These are phyloP conservation scores for Symbiodinium natans DNA, from an alignment of 73 alveolate genomes.

Conservation along the genomic window DNA sequence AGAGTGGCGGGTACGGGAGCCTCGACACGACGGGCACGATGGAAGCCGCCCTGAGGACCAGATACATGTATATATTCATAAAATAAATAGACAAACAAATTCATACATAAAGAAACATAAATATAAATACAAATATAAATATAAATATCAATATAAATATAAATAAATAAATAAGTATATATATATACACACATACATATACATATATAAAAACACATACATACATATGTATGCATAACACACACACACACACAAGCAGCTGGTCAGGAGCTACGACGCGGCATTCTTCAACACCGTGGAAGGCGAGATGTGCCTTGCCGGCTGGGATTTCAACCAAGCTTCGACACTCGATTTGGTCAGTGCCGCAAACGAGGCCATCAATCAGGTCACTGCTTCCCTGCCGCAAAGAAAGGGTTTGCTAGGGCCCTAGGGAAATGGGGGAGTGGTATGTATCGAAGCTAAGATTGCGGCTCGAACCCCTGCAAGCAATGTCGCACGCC, in stretches of 20 bases:
- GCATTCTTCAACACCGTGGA: slow-evolving; percentile 73
- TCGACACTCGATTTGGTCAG: slow-evolving; percentile 47
- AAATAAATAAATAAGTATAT: not conserved
- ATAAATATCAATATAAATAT: too few relatives aligned
- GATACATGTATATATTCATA: too few relatives aligned
- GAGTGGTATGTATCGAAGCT: not conserved
- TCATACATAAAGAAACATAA: too few relatives aligned
- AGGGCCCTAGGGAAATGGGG: not conserved
- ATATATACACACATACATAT: not conserved
- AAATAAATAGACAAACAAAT: too few relatives aligned
- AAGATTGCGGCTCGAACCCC: not conserved
- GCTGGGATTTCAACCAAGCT: slow-evolving; percentile 21
- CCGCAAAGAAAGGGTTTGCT: not conserved
- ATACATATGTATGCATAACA: not conserved
- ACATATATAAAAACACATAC: not conserved
- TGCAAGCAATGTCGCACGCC: not conserved
- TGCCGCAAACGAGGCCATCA: not conserved
- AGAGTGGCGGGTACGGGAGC: not conserved
- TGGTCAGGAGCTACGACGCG: slow-evolving; percentile 16
- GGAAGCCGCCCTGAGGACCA: not conserved
- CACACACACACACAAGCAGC: not conserved
- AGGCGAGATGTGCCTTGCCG: slow-evolving; percentile 65
- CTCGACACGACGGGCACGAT: not conserved
- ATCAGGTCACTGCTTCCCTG: not conserved
- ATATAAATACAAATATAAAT: too few relatives aligned